Conservation (phyloP, 257 asterid species). For the Solanum appendiculatum region DNA sequence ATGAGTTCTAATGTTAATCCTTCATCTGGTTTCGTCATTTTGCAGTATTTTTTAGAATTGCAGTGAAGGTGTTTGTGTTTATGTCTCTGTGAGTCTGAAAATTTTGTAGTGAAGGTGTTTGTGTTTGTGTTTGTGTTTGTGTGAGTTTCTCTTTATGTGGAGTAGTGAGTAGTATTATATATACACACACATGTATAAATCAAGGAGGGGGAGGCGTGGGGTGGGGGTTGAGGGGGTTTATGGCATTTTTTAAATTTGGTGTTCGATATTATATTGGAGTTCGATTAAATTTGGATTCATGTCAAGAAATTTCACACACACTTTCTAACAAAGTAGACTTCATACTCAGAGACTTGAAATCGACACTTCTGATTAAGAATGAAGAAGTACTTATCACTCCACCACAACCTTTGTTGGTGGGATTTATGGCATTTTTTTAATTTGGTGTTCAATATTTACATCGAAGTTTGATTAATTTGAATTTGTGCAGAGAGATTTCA, state of each 20-base stretch:
- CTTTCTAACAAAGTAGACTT: too few species aligned
- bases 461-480: too few species aligned
- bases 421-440: too few species aligned
- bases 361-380: too few species aligned
- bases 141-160: not conserved
- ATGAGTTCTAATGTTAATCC: constrained; percentile 40
- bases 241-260: not conserved
- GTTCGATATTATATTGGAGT: accelerated
- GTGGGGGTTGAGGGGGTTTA: not conserved
- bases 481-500: too few species aligned
- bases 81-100: not conserved
- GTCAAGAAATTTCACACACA: accelerated
- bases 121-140: not conserved
- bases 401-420: too few species aligned
- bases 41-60: not conserved
- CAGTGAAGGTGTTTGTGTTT: not conserved
- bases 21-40: constrained; percentile 17
- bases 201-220: not conserved
- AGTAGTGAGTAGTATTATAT: not conserved
- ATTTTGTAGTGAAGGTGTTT: not conserved
- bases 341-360: too few species aligned
- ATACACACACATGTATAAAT: too few species aligned
- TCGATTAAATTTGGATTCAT: too few species aligned
- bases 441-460: too few species aligned
- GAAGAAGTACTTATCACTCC: too few species aligned